Base-by-base conservation (phyloP, 768 basidiomycete genomes). In the Kwoniella bestiolae region DNA sequence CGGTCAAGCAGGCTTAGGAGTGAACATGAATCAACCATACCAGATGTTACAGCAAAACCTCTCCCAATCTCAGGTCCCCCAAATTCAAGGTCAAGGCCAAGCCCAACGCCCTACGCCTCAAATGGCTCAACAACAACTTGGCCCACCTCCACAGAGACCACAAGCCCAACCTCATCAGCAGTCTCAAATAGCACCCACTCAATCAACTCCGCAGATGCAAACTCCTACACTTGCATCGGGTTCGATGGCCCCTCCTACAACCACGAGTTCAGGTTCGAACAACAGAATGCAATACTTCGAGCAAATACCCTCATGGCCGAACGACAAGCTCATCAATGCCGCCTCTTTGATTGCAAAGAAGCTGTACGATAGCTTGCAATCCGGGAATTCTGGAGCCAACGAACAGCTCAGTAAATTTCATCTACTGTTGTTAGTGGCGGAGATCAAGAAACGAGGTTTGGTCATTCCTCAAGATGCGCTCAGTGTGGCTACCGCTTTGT, bases 31-130 rank as follows among this genome's bases (percentile, higher is more conserved):
- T 26, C 67, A 63, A 35, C 61, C 65, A 21, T 41, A 35, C 32
- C 61, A 61, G 32, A 57, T 62, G 58, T 26, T 69, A 59, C 70
- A 69, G 64, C 68, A 69, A 29, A 59, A 59, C 29, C 8, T 65
- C 9, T 34, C 34, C 32, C 57, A 64, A 21, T 66, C 65, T 46
- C 51, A 59, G 25, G 44, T 18, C 9, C 51, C 53, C n/a, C 61
- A 45, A 55, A 8, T 34, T 21, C 60, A 61, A 23, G 2, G 5
- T 2, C 49, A 55, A 31, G 11, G 21, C 3, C 58, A 47, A 49
- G n/a, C n/a, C n/a, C 58, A 60, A 35, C 47, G 60, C 14, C n/a
- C 29, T 2, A 63, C 62, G 5, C 62, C 62, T 23, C 62, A 63
- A 28, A 63, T 63, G 53, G 32, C 52, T 18, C 26, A 41, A 23